phyloP scores from a whole-genome alignment of 441 rosid genomes.

The Gossypium gossypioides region DNA sequence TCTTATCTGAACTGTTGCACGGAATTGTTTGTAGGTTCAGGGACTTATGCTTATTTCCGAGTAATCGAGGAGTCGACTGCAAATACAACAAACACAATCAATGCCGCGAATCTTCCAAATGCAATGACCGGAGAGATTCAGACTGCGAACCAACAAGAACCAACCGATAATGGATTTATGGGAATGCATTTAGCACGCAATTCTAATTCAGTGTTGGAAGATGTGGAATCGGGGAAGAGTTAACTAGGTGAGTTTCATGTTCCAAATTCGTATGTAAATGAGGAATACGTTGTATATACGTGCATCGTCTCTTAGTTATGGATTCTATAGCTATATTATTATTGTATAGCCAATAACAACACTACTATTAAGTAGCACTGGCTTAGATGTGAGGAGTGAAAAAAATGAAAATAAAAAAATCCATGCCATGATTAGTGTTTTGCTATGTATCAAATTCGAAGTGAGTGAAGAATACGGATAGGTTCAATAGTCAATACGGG shows the following conservation, averaged over 20 bases:
- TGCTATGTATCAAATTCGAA: not conserved
- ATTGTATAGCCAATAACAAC: not conserved
- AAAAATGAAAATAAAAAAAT: not conserved
- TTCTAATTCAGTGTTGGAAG: slow-evolving; percentile 25
- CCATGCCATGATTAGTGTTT: not conserved
- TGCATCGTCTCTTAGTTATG: not conserved
- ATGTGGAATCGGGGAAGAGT: slow-evolving; percentile 32
- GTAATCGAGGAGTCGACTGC: slow-evolving; percentile 36
- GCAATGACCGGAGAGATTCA: slow-evolving; percentile 15
- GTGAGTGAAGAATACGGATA: not conserved
- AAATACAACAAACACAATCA: slow-evolving; percentile 12
- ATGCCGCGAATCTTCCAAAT: slow-evolving; percentile 18
- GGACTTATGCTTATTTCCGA: slow-evolving; percentile 69
- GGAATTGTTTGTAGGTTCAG: slow-evolving; percentile 47
- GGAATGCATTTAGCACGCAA: slow-evolving; percentile 34
- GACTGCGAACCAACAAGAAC: slow-evolving; percentile 25
- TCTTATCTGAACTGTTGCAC: not conserved
- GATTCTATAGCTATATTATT: not conserved
- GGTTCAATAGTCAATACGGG: not conserved
- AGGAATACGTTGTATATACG: not conserved
- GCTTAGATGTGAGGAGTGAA: not conserved
- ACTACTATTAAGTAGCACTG: not conserved
- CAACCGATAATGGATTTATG: slow-evolving; percentile 22
- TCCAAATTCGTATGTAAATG: not conserved
- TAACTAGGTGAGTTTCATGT: slow-evolving; percentile 2